Evolutionary conservation across 2,329 filamentous ascomycete genomes (phyloP).

Genomic region (Laburnicola sp.): DNA sequence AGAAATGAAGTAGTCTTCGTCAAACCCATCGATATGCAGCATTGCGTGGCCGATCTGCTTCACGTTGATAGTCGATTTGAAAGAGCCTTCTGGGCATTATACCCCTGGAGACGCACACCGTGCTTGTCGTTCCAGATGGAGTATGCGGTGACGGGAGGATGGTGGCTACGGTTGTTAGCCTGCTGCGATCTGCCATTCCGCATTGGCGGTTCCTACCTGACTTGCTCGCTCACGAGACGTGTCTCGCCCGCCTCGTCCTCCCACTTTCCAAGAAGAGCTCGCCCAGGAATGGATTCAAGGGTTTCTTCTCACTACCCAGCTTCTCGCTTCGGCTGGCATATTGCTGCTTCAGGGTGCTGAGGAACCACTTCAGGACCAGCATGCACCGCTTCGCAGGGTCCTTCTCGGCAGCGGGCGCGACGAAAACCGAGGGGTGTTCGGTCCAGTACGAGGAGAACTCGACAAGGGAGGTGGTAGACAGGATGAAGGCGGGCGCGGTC

Average conservation of each 20-base stretch:
- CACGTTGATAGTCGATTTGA: constrained; percentile 89
- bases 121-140: constrained; percentile 84
- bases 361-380: constrained; percentile 93
- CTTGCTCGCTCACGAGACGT: constrained; percentile 88
- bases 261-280: constrained; percentile 95
- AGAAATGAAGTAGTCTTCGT: constrained; percentile 85
- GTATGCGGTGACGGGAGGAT: constrained; percentile 94
- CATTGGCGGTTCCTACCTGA: constrained; percentile 58
- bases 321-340: constrained; percentile 75
- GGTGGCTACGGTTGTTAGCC: constrained; percentile 60
- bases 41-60: constrained; percentile 92
- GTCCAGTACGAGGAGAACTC: constrained; percentile 62
- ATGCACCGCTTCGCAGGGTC: constrained; percentile 81
- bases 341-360: constrained; percentile 89
- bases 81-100: constrained; percentile 97
- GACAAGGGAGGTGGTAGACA: constrained; percentile 58
- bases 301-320: constrained; percentile 93
- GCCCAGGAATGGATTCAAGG: constrained; percentile 91
- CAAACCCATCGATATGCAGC: constrained; percentile 67
- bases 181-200: neutral
- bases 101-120: constrained; percentile 75
- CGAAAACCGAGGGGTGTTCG: constrained; percentile 67
- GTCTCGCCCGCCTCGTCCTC: constrained; percentile 79
- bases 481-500: constrained; percentile 60
- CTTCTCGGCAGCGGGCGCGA: constrained; percentile 76